These are phyloP conservation scores for Pontederia crassipes DNA, from an alignment of 176 grass and related monocot genomes.

Conservation along the genomic window DNA sequence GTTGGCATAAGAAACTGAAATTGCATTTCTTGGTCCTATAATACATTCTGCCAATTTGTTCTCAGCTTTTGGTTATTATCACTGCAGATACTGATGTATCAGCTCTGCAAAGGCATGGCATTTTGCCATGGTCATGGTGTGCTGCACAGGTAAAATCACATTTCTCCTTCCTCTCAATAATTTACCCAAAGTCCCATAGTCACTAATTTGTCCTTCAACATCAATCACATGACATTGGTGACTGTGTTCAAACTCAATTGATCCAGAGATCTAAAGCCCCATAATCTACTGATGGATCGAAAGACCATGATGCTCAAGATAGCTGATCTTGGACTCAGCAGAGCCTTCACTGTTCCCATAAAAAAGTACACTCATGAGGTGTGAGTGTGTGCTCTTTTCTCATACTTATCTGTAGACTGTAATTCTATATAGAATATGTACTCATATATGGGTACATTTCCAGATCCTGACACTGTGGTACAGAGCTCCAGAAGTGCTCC, in stretches of 20 bases:
- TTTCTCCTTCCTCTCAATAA: background rate
- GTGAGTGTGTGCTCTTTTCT: background rate
- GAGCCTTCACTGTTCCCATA: constrained; percentile 54
- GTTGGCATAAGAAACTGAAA: too few species aligned
- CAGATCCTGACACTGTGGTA: constrained; percentile 98
- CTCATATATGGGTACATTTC: background rate
- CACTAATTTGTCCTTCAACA: too few species aligned
- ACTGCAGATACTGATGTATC: constrained; percentile 83
- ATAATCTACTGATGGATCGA: constrained; percentile 91
- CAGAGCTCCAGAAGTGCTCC: constrained; percentile 81
- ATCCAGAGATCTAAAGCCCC: constrained; percentile 66
- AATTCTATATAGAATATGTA: too few species aligned
- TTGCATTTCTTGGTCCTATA: too few species aligned
- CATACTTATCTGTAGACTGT: too few species aligned
- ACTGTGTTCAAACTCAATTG: background rate
- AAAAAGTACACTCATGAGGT: constrained; percentile 99
- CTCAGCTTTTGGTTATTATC: background rate
- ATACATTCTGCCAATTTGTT: too few species aligned
- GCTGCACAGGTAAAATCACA: constrained; percentile 42
- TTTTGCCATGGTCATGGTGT: constrained; percentile 79
- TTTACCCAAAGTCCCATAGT: too few species aligned
- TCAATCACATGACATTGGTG: too few species aligned
- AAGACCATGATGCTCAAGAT: constrained; percentile 93
- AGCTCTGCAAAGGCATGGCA: constrained; percentile 79
- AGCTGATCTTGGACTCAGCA: constrained; percentile 79